Base-by-base conservation (phyloP, 805 yeast genomes). In the Kodamaea kakaduensis region DNA sequence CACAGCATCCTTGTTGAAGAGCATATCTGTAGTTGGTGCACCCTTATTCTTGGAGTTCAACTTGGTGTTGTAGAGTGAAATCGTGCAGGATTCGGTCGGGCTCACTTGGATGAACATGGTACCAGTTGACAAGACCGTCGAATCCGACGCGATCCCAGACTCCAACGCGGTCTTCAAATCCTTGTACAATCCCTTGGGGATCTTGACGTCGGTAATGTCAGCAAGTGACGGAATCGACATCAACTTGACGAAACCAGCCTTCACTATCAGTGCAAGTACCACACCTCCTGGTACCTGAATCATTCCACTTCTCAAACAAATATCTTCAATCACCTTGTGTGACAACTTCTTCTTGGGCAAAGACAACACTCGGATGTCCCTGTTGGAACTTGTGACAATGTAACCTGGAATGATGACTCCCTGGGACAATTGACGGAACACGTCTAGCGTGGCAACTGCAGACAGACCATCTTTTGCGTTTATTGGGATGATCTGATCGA, bases 1-100 rank as follows among this genome's bases (percentile, higher is more conserved):
- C 5, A 72, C 61, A 29, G 83, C 69, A 42, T 77, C 74, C 17
- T 76, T 81, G 50, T 84, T 82, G 61, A 81, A 89, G 22, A 93
- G 59, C 1, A 70, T 60, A 54, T 85, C 95, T 4, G 68, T 58
- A 5, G 46, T 35, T 2, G 50, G 49, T 6, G 49, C 54, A 10
- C 50, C 55, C 31, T 48, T 49, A 17, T 34, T 45, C 12, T 22
- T 19, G 24, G 48, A 38, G 24, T 28, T 34, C 18, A 17, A 6
- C 28, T 36, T 36, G 32, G 39, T 31, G 26, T 43, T 48, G 32
- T 51, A 53, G 25, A 47, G 32, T 14, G 35, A 24, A 18, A 36
- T 23, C 31, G 58, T 51, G 16, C 52, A 37, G 5, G 51, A 42
- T 42, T 78, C 81, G 1, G 78, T 68, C 16, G 64, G 64, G 28